Base-by-base conservation (phyloP, 192 early-diverging fungal species). In the Spizellomyces punctatus region DNA sequence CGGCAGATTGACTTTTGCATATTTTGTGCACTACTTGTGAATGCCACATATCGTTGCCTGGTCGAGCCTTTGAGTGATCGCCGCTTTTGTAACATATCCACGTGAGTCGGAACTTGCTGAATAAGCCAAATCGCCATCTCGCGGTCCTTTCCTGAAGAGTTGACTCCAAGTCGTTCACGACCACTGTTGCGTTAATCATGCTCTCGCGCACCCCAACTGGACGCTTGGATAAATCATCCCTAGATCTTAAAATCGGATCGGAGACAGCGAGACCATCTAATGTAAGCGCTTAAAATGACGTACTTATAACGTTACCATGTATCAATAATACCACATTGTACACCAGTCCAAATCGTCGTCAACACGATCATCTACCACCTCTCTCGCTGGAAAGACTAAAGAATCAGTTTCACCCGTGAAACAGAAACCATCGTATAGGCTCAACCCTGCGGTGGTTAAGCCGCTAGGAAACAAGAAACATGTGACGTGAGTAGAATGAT, bases 381-480 rank as follows among this genome's bases (percentile, higher is more conserved):
- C 17, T 6, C 59, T 80, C 72, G 27, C 27, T 36, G 27, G 27
- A 36, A 36, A 36, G 27, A 0, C 27, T 36, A 36, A 36, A 36
- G 27, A 36, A 36, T 36, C 27, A 36, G 27, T 36, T 36, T 36
- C 27, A 36, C 27, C 27, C 27, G 27, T 36, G 3, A 36, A 36
- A 36, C 27, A 36, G 27, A 83, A 89, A 6, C 90, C 36, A 10
- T 70, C 68, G 9, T 43, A 22, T 14, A 63, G 58, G 8, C 52
- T 75, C 10, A 75, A 75, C 46, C 45, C 73, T 10, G 27, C 73
- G 8, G 66, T 63, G 10, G 73, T 75, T 5, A 45, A 68, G n/a
- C 73, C 73, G 55, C 41, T 75, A 46, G 73, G 73, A 14, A 75
- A 75, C 17, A 67, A 67, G 50, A 68, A 63, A 46, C 73, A 75